Conservation (phyloP, 192 early-diverging fungal species). For the Rhizoclosmatium sp. region DNA sequence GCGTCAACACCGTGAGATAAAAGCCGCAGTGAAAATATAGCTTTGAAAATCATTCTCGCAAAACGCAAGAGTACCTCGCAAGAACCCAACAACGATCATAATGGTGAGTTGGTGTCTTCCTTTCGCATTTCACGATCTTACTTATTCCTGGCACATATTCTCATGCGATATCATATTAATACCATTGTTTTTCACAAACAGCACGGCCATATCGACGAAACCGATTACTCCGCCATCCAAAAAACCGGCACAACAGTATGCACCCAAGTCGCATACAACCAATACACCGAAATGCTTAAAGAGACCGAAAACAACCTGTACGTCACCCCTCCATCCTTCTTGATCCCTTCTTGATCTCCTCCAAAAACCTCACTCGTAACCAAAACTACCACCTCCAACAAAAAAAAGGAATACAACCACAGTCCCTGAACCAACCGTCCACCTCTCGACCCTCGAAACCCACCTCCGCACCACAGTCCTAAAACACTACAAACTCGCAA, state of each 20-base stretch:
- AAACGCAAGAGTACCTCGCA: too few relatives aligned
- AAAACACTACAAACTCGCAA: conserved; percentile 21
- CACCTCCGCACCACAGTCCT: conserved; percentile 26
- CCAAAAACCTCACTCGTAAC: too few relatives aligned
- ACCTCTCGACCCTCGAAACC: conserved; percentile 30
- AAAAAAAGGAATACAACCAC: conserved; percentile 1
- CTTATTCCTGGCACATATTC: too few relatives aligned
- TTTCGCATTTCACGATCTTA: too few relatives aligned
- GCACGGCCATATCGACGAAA: not conserved
- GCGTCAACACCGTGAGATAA: too few relatives aligned
- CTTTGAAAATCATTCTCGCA: too few relatives aligned
- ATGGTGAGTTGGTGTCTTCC: too few relatives aligned
- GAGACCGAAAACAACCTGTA: conserved; percentile 40
- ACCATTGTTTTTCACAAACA: not conserved
- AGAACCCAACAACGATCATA: too few relatives aligned
- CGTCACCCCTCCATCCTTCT: not conserved
- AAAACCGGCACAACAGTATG: conserved; percentile 20
- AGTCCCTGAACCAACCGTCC: conserved; percentile 7
- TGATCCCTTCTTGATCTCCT: too few relatives aligned
- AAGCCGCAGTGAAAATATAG: too few relatives aligned
- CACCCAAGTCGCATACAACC: conserved; percentile 29
- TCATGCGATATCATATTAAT: not conserved
- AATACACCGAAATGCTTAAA: conserved; percentile 14
- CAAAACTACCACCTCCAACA: not conserved
- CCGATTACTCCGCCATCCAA: conserved; percentile 35